These are phyloP conservation scores for Trichoderma koningiopsis DNA, from an alignment of 2,329 filamentous ascomycete genomes.

Conservation along the genomic window DNA sequence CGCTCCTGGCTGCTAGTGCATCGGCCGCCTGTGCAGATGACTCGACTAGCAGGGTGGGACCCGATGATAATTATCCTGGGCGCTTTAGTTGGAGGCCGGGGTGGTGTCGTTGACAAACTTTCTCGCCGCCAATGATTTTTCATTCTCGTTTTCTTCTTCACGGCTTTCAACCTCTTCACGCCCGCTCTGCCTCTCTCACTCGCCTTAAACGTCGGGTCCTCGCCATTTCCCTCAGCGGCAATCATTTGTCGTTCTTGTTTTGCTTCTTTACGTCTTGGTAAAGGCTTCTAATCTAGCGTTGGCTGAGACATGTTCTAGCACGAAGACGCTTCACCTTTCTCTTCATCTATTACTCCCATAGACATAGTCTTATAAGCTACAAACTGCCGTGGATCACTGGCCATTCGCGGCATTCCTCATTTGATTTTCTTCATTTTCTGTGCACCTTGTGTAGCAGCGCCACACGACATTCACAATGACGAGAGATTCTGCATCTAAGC, in stretches of 20 bases:
- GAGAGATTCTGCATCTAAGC: background rate
- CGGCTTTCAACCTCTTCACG: background rate
- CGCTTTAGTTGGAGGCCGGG: background rate
- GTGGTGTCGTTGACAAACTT: conserved; percentile 11
- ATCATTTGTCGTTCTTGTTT: background rate
- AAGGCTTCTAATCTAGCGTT: background rate
- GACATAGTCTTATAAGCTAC: background rate
- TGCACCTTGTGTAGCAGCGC: background rate
- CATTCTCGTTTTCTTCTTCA: background rate
- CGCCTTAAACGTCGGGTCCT: background rate
- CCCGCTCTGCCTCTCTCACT: background rate
- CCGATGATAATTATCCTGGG: conserved; percentile 1
- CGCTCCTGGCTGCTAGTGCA: conserved; percentile 16
- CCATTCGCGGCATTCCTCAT: background rate
- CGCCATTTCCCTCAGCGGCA: background rate
- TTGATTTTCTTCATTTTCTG: background rate
- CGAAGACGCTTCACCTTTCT: background rate
- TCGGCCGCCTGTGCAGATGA: conserved; percentile 21
- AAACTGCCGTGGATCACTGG: background rate
- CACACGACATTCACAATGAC: conserved; percentile 7
- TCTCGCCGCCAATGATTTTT: conserved; percentile 11
- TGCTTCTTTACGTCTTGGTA: background rate
- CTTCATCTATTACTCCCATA: background rate
- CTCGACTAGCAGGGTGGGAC: conserved; percentile 20
- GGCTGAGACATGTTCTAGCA: conserved; percentile 10